phyloP scores from a whole-genome alignment of 2,329 filamentous ascomycete species.

The Pseudopyricularia cyperi region DNA sequence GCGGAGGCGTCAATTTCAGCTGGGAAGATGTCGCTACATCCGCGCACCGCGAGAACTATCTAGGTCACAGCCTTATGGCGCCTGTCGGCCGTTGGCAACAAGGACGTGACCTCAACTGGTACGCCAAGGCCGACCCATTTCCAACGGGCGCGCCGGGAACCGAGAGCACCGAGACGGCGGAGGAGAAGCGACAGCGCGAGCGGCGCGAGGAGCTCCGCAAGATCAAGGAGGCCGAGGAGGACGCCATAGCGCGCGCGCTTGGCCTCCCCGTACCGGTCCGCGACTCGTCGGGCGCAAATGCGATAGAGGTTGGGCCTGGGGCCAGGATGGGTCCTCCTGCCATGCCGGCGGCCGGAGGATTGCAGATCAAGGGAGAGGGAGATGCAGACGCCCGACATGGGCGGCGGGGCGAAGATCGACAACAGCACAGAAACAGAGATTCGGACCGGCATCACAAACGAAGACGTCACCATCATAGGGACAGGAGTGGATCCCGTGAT shows the following conservation, averaged over 20 bases:
- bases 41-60: slow-evolving; percentile 74
- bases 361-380: background rate
- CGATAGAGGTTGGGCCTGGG: background rate
- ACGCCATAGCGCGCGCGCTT: slow-evolving; percentile 72
- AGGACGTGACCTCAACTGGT: slow-evolving; percentile 54
- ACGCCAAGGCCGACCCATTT: slow-evolving; percentile 41
- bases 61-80: slow-evolving; percentile 84
- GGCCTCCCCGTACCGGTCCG: slow-evolving; percentile 45
- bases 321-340: background rate
- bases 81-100: slow-evolving; percentile 89
- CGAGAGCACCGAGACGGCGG: slow-evolving; percentile 40
- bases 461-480: background rate
- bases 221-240: slow-evolving; percentile 85
- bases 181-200: slow-evolving; percentile 45
- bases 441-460: background rate
- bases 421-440: background rate
- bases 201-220: slow-evolving; percentile 65
- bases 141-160: slow-evolving; percentile 3
- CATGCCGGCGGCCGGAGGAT: too few relatives aligned
- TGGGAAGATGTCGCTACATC: slow-evolving; percentile 91
- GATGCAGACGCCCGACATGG: background rate
- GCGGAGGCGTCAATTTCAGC: slow-evolving; percentile 89
- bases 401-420: background rate
- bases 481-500: slow-evolving; percentile 9
- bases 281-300: background rate